These are phyloP conservation scores for Schizophyllum commune DNA, from an alignment of 1,284 basidiomycete species.

Conservation along the genomic window DNA sequence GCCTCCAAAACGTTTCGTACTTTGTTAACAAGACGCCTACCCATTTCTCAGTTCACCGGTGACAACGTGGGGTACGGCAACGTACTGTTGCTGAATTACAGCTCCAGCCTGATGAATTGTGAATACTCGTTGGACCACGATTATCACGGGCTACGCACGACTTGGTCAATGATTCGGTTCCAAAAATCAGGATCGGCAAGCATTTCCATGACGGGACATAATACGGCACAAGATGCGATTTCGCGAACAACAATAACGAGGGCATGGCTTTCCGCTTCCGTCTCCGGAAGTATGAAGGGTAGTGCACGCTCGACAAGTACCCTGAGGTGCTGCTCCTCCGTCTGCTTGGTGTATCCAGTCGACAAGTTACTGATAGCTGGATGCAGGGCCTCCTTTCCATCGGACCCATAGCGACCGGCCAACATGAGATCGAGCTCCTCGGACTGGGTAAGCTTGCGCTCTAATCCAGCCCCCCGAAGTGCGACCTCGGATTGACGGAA, in stretches of 20 bases:
- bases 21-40: constrained; percentile 74
- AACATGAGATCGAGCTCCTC: constrained; percentile 82
- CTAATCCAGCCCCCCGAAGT: constrained; percentile 66
- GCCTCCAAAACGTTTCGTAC: constrained; percentile 78
- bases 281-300: constrained; percentile 66
- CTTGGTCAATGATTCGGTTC: constrained; percentile 88
- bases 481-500: constrained; percentile 89
- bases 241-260: constrained; percentile 75
- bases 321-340: constrained; percentile 82
- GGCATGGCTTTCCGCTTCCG: constrained; percentile 64
- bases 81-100: constrained; percentile 85
- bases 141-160: constrained; percentile 42
- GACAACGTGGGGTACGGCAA: constrained; percentile 7
- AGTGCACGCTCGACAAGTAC: constrained; percentile 65
- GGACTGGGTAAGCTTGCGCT: constrained; percentile 73
- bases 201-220: constrained; percentile 88
- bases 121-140: constrained; percentile 6
- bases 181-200: constrained; percentile 93
- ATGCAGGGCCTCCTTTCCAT: constrained; percentile 59
- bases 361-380: constrained; percentile 79
- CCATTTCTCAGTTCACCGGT: constrained; percentile 5
- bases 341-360: constrained; percentile 81
- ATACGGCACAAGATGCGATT: constrained; percentile 72
- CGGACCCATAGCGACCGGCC: constrained; percentile 67
- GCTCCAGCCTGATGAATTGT: constrained; percentile 60